Conservation (phyloP, 2,329 filamentous ascomycete genomes). For the Pezicula rhizophila region DNA sequence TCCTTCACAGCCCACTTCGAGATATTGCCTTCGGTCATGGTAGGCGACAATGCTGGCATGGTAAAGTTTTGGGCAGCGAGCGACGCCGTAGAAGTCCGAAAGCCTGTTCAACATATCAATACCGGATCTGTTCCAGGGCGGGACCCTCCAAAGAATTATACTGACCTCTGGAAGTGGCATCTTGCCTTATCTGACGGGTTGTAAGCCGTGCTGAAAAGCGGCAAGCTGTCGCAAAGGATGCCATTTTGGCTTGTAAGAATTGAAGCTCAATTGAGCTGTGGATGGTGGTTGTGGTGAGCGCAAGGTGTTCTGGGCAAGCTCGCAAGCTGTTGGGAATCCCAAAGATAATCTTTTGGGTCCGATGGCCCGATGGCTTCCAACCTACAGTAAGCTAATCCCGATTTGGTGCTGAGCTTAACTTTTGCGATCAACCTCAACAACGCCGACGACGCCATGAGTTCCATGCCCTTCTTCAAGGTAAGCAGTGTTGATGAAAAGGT, state of each 20-base stretch:
- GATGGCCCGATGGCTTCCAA: constrained; percentile 4
- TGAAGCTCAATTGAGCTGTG: constrained; percentile 24
- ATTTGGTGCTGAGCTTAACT: constrained; percentile 10
- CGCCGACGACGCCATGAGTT: not conserved
- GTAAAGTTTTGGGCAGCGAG: constrained; percentile 80
- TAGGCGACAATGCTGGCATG: constrained; percentile 87
- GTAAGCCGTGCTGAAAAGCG: constrained; percentile 57
- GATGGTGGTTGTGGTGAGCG: constrained; percentile 7
- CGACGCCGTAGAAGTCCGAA: constrained; percentile 54
- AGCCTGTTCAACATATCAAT: constrained; percentile 40
- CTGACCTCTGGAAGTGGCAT: constrained; percentile 54
- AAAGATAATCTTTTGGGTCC: constrained; percentile 14
- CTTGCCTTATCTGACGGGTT: constrained; percentile 44
- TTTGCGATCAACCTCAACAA: not conserved
- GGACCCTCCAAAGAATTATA: constrained; percentile 11
- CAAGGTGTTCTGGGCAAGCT: constrained; percentile 6
- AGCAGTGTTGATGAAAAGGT: not conserved
- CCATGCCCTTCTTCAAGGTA: constrained; percentile 6
- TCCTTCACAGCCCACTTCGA: constrained; percentile 81
- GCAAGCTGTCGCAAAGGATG: constrained; percentile 59
- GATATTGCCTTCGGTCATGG: constrained; percentile 92
- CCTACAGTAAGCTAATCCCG: constrained; percentile 3
- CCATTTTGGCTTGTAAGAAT: constrained; percentile 43
- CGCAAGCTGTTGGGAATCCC: constrained; percentile 9
- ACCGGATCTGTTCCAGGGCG: constrained; percentile 2